These are phyloP conservation scores for Bidens hawaiensis DNA, from an alignment of 140 eudicot genomes.

Conservation along the genomic window DNA sequence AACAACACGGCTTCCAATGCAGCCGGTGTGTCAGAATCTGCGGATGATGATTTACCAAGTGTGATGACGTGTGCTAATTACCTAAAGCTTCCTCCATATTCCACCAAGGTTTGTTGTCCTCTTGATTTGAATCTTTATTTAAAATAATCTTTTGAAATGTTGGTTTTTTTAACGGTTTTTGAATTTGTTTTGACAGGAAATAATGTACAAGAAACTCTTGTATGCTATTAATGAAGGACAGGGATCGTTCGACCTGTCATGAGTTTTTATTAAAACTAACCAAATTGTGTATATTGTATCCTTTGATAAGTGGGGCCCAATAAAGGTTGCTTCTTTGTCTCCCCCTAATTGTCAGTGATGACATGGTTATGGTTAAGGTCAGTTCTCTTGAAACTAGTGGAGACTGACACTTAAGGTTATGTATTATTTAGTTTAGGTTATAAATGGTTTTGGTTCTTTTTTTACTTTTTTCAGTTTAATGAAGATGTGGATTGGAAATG, in stretches of 20 bases:
- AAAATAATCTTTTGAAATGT: neutral
- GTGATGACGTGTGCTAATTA: slow-evolving; percentile 99
- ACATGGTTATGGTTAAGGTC: slow-evolving; percentile 33
- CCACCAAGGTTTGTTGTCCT: slow-evolving; percentile 52
- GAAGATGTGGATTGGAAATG: slow-evolving; percentile 7
- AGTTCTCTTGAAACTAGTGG: neutral
- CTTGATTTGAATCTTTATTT: no score
- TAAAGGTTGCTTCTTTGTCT: slow-evolving; percentile 25
- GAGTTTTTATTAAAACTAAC: slow-evolving; percentile 34
- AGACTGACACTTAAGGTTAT: neutral
- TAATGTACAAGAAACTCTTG: slow-evolving; percentile 85
- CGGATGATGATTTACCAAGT: slow-evolving; percentile 95
- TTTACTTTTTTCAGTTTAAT: slow-evolving; percentile 24
- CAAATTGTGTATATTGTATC: slow-evolving; percentile 37
- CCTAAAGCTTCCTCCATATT: slow-evolving; percentile 96
- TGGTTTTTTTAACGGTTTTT: neutral
- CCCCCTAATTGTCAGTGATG: slow-evolving; percentile 16
- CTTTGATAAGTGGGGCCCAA: slow-evolving; percentile 32
- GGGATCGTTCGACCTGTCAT: slow-evolving; percentile 97
- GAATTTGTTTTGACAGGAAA: slow-evolving; percentile 45
- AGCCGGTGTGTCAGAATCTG: slow-evolving; percentile 63
- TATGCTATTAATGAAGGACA: slow-evolving; percentile 94
- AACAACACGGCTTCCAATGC: slow-evolving; percentile 54
- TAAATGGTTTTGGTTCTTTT: neutral
- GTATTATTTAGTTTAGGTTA: neutral